phyloP scores from a whole-genome alignment of 331 rosid genomes.

The Telfairia occidentalis region DNA sequence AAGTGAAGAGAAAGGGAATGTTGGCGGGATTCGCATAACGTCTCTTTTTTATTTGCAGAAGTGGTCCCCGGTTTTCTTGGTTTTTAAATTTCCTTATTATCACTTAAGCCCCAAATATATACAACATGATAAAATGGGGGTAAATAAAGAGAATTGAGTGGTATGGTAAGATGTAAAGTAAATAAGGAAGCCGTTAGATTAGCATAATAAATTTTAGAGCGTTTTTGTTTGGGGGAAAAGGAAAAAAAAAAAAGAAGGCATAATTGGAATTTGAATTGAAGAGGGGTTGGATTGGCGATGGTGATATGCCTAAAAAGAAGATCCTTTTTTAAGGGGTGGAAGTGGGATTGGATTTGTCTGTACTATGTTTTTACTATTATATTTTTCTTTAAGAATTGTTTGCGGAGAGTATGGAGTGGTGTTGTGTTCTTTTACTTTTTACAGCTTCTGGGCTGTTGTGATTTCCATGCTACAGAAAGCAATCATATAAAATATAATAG shows the following conservation, averaged over 20 bases:
- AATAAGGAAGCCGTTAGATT: constrained; percentile 1
- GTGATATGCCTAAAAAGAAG: background rate
- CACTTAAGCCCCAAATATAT: background rate
- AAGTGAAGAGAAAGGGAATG: background rate
- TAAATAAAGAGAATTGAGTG: background rate
- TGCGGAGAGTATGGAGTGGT: background rate
- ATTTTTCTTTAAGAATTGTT: too few relatives aligned
- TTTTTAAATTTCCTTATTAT: background rate
- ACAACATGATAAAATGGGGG: background rate
- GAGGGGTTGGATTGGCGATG: background rate
- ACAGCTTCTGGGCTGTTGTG: too few relatives aligned
- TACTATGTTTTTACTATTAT: background rate
- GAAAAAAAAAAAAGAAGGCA: background rate
- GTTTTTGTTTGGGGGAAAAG: background rate
- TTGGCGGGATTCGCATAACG: constrained; percentile 16
- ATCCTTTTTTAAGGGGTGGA: background rate
- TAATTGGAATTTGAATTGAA: background rate
- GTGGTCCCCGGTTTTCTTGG: background rate
- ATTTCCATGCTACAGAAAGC: too few relatives aligned
- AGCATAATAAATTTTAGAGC: background rate
- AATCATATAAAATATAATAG: too few relatives aligned
- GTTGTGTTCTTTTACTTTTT: background rate
- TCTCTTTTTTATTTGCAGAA: constrained; percentile 5
- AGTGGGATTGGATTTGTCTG: background rate
- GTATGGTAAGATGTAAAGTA: background rate